phyloP scores from a whole-genome alignment of 2,329 filamentous ascomycete species.

The Apiospora kogelbergensis region DNA sequence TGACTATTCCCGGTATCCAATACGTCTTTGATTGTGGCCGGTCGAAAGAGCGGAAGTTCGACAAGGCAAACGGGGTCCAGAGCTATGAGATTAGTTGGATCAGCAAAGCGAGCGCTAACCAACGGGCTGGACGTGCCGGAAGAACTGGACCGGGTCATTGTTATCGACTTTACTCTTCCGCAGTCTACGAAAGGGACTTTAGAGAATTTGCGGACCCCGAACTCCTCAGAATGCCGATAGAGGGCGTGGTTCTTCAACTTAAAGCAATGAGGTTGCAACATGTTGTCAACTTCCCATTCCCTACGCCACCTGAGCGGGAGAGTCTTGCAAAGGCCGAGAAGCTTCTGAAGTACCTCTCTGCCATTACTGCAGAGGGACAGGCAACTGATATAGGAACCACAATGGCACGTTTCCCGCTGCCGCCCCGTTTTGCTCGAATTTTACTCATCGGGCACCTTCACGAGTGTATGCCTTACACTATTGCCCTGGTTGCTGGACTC shows the following conservation, averaged over 20 bases:
- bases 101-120: conserved; percentile 92
- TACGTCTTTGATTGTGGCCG: conserved; percentile 96
- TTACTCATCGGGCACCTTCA: conserved; percentile 84
- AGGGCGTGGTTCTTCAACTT: conserved; percentile 88
- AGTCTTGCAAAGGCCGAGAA: conserved; percentile 83
- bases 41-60: conserved; percentile 88
- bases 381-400: conserved; percentile 79
- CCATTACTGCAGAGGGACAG: conserved; percentile 68
- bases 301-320: conserved; percentile 78
- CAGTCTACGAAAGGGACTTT: conserved; percentile 89
- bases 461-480: conserved; percentile 79
- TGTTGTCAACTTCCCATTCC: conserved; percentile 93
- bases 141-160: conserved; percentile 95
- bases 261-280: conserved; percentile 93
- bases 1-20: conserved; percentile 92
- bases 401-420: conserved; percentile 86
- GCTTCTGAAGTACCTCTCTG: conserved; percentile 81
- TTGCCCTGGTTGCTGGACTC: conserved; percentile 84
- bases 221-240: conserved; percentile 86
- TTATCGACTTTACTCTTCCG: conserved; percentile 91
- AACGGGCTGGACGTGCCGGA: conserved; percentile 89
- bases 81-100: conserved; percentile 96
- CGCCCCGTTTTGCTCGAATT: conserved; percentile 88
- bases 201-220: conserved; percentile 84
- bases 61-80: conserved; percentile 86